Conservation (phyloP, 345 rosid genomes). For the Theobroma cacao region DNA sequence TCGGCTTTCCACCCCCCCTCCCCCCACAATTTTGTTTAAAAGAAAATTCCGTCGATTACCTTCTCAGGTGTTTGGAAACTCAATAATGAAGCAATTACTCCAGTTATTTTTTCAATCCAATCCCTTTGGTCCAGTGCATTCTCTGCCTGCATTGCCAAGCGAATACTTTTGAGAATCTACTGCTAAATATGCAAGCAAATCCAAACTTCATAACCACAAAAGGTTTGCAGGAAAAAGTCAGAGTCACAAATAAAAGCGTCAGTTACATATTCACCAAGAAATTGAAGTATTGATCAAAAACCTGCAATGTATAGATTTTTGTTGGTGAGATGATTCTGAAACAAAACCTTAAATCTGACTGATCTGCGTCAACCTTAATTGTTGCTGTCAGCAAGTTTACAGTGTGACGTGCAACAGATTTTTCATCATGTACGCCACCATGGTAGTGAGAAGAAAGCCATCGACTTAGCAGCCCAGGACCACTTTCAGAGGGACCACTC, state of each 20-base stretch:
- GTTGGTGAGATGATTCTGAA: constrained; percentile 71
- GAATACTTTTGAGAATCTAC: constrained; percentile 8
- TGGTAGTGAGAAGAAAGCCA: constrained; percentile 84
- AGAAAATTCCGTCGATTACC: constrained; percentile 31
- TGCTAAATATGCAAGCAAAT: neutral
- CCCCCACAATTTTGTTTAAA: neutral
- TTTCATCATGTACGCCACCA: constrained; percentile 71
- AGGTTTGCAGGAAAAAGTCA: neutral
- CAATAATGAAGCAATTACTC: constrained; percentile 66
- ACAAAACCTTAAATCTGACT: constrained; percentile 77
- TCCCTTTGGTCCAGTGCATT: constrained; percentile 79
- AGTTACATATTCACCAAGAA: constrained; percentile 1
- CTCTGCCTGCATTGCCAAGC: constrained; percentile 61
- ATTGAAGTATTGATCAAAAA: constrained; percentile 16
- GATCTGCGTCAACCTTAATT: constrained; percentile 75
- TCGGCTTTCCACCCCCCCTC: too few species aligned
- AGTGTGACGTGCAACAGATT: constrained; percentile 69
- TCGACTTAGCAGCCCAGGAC: constrained; percentile 64
- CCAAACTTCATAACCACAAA: neutral
- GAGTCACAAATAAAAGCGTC: neutral
- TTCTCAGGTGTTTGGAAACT: constrained; percentile 59
- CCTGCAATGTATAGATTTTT: constrained; percentile 72
- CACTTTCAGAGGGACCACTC: constrained; percentile 45
- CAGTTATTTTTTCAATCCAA: constrained; percentile 83
- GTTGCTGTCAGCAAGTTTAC: constrained; percentile 76